These are phyloP conservation scores for Balakata baccata DNA, from an alignment of 345 rosid genomes.

Conservation along the genomic window DNA sequence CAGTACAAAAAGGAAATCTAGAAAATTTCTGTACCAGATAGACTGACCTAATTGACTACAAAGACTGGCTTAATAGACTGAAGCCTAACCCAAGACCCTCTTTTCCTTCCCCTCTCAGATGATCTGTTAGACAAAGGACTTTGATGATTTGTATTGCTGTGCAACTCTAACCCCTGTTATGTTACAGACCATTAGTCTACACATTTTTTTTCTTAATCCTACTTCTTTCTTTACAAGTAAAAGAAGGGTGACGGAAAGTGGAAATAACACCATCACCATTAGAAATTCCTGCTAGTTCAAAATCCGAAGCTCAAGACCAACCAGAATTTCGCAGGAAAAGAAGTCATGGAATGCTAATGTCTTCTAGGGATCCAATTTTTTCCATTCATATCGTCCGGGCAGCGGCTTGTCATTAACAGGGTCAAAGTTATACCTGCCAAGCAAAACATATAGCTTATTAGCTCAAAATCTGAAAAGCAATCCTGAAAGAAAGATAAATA, in stretches of 20 bases:
- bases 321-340: constrained; percentile 46
- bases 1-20: constrained; percentile 40
- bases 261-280: constrained; percentile 54
- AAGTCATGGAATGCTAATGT: constrained; percentile 23
- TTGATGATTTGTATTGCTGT: constrained; percentile 42
- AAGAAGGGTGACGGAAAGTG: constrained; percentile 59
- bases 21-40: constrained; percentile 43
- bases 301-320: constrained; percentile 35
- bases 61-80: not conserved
- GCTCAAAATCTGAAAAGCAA: not conserved
- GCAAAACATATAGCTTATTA: constrained; percentile 3
- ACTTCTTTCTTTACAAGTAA: constrained; percentile 76
- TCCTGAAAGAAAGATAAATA: constrained; percentile 2
- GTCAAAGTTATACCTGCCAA: constrained; percentile 94
- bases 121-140: constrained; percentile 78
- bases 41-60: constrained; percentile 42
- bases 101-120: constrained; percentile 49
- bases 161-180: constrained; percentile 64
- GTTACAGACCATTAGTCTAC: constrained; percentile 80
- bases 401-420: constrained; percentile 84
- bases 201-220: constrained; percentile 37
- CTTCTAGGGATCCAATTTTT: constrained; percentile 67
- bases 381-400: constrained; percentile 86
- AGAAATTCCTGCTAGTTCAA: constrained; percentile 40
- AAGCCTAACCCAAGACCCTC: constrained; percentile 31